Evolutionary conservation across 1,284 basidiomycete genomes (phyloP).

Genomic region (Trichosporon inkin): DNA sequence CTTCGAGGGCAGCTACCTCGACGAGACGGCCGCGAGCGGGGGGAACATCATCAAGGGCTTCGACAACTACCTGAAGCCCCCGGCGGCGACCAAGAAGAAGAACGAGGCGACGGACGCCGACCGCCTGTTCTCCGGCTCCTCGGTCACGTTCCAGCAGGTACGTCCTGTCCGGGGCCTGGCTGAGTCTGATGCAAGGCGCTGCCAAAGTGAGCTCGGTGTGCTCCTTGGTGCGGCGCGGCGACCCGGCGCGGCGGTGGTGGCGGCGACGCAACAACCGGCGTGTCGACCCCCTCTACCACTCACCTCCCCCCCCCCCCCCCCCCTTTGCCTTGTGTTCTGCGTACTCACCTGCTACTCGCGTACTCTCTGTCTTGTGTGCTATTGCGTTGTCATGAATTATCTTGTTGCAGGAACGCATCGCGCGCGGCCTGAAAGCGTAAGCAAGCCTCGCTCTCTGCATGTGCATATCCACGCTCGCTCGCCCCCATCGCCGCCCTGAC

Average conservation of each 20-base stretch:
- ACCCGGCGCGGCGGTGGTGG: neutral
- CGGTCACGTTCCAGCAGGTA: conserved; percentile 50
- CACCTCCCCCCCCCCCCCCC: too few relatives aligned
- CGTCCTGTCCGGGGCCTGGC: conserved; percentile 7
- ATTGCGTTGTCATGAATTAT: neutral
- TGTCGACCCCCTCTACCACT: neutral
- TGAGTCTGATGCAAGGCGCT: neutral
- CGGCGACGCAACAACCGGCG: neutral
- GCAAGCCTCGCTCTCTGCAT: neutral
- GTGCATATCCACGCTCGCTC: neutral
- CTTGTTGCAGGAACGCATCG: neutral
- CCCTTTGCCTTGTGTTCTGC: neutral
- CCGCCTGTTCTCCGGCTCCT: conserved; percentile 51
- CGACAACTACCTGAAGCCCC: conserved; percentile 53
- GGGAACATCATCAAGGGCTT: conserved; percentile 54
- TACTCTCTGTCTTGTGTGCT: neutral
- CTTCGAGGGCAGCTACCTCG: conserved; percentile 54
- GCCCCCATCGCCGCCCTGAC: neutral
- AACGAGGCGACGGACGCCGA: conserved; percentile 47
- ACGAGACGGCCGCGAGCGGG: conserved; percentile 47
- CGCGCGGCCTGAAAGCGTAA: conserved; percentile 3
- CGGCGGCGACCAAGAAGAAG: conserved; percentile 44
- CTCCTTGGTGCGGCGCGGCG: neutral
- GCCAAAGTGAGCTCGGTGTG: conserved; percentile 1
- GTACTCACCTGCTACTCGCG: neutral